phyloP scores from a whole-genome alignment of 257 asterid genomes.

The Gardenia jasminoides region DNA sequence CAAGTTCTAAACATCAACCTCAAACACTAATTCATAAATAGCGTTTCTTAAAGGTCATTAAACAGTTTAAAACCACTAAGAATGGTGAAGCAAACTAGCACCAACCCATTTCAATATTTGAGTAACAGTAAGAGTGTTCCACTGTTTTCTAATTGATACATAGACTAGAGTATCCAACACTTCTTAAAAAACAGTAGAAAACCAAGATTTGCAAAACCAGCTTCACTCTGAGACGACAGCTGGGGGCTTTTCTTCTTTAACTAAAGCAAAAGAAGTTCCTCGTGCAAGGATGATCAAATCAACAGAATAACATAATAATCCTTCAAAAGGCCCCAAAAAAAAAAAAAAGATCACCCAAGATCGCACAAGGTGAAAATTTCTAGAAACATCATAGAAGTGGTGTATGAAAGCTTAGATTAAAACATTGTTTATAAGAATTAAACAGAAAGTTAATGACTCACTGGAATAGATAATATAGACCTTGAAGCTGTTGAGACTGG shows the following conservation, averaged over 20 bases:
- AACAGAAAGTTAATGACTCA: constrained; percentile 42
- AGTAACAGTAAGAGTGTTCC: too few relatives aligned
- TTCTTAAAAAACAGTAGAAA: not conserved
- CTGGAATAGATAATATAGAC: constrained; percentile 67
- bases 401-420: not conserved
- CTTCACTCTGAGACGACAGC: not conserved
- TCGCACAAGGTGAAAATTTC: not conserved
- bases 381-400: not conserved
- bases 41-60: constrained; percentile 1
- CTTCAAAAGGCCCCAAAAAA: not conserved
- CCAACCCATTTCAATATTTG: not conserved
- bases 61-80: not conserved
- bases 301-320: not conserved
- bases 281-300: not conserved
- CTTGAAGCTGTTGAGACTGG: constrained; percentile 53
- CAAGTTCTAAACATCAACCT: constrained; percentile 22
- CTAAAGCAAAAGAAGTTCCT: not conserved
- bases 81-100: not conserved
- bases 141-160: not conserved
- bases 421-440: not conserved
- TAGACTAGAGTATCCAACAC: not conserved
- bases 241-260: not conserved
- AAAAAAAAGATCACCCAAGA: not conserved
- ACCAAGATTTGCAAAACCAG: not conserved
- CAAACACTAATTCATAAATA: not conserved